These are phyloP conservation scores for Galerina sulciceps DNA, from an alignment of 768 basidiomycete species.

Conservation along the genomic window DNA sequence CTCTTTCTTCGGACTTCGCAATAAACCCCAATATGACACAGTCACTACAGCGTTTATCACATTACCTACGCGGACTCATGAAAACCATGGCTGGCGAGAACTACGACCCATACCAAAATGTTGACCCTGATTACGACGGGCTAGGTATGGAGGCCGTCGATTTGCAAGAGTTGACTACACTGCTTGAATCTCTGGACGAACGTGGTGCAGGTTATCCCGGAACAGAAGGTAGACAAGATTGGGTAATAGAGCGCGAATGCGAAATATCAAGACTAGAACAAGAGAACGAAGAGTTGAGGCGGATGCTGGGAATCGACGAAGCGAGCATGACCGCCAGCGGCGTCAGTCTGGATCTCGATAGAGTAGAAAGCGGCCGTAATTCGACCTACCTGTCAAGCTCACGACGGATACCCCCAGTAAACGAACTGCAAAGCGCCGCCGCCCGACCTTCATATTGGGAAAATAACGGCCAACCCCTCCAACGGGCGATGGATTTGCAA, in stretches of 20 bases:
- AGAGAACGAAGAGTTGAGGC: constrained; percentile 83
- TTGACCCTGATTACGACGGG: constrained; percentile 42
- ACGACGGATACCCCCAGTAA: constrained; percentile 30
- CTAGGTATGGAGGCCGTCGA: constrained; percentile 32
- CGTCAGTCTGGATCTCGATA: constrained; percentile 54
- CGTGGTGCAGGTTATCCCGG: constrained; percentile 31
- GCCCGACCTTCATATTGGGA: constrained; percentile 36
- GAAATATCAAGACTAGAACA: constrained; percentile 83
- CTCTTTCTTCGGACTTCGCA: constrained; percentile 57
- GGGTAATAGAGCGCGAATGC: constrained; percentile 85
- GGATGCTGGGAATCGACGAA: constrained; percentile 75
- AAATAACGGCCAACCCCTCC: constrained; percentile 39
- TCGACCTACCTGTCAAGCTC: constrained; percentile 37
- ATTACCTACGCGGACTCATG: constrained; percentile 71
- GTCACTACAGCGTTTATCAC: constrained; percentile 75
- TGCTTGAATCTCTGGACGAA: constrained; percentile 48
- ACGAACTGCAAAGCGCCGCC: constrained; percentile 18
- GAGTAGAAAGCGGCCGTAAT: constrained; percentile 44
- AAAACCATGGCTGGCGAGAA: constrained; percentile 72
- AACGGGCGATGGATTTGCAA: constrained; percentile 55
- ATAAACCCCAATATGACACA: constrained; percentile 61
- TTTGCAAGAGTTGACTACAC: constrained; percentile 42
- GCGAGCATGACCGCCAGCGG: constrained; percentile 55
- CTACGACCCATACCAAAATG: constrained; percentile 40
- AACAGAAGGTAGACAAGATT: constrained; percentile 62